These are phyloP conservation scores for Litsea cubeba DNA, from an alignment of 164 flowering plant genomes.

Conservation along the genomic window DNA sequence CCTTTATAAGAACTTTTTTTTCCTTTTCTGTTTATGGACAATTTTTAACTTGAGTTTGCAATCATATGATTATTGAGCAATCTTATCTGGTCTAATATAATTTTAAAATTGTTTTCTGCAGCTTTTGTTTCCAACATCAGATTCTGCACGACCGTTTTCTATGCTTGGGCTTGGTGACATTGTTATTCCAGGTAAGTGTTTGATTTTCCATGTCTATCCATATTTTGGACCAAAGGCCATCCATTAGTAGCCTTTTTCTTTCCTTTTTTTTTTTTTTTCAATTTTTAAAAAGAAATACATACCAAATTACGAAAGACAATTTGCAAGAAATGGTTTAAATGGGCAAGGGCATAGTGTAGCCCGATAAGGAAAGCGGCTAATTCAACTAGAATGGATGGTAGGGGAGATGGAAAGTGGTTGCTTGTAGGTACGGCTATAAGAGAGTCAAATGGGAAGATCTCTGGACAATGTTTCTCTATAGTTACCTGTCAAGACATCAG, in stretches of 20 bases:
- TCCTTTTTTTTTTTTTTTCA: background rate
- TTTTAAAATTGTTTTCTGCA: slow-evolving; percentile 22
- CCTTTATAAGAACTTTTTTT: background rate
- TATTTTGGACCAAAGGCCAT: background rate
- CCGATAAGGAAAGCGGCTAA: too few relatives aligned
- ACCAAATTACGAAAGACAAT: too few relatives aligned
- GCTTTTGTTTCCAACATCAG: slow-evolving; percentile 93
- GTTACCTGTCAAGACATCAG: too few relatives aligned
- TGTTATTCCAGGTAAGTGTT: slow-evolving; percentile 80
- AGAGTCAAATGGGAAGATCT: too few relatives aligned
- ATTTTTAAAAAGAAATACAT: too few relatives aligned
- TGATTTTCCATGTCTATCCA: background rate
- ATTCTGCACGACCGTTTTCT: slow-evolving; percentile 75
- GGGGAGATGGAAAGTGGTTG: too few relatives aligned
- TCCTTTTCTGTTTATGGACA: background rate
- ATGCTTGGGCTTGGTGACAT: slow-evolving; percentile 99
- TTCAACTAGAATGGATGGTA: too few relatives aligned
- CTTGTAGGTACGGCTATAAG: too few relatives aligned
- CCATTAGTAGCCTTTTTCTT: background rate
- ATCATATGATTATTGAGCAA: background rate
- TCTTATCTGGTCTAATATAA: background rate
- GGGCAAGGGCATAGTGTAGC: too few relatives aligned
- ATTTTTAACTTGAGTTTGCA: background rate
- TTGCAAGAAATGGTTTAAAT: too few relatives aligned
- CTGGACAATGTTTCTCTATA: too few relatives aligned